phyloP scores from a whole-genome alignment of 2,329 filamentous ascomycete genomes.

The Fusarium subglutinans region DNA sequence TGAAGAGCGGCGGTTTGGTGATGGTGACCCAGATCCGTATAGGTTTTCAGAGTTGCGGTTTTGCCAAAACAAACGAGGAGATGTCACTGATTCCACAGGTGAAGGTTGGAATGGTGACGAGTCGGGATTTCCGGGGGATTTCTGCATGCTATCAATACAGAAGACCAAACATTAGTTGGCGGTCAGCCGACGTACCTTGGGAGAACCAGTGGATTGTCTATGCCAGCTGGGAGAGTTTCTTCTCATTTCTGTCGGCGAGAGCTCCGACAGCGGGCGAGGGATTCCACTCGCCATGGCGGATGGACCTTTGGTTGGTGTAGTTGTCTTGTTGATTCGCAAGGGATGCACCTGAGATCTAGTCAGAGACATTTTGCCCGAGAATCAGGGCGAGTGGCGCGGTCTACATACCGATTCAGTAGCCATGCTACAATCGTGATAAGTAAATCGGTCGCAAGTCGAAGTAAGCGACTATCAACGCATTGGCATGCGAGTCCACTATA shows the following conservation, averaged over 20 bases:
- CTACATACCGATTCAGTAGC: constrained; percentile 52
- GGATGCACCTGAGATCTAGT: constrained; percentile 70
- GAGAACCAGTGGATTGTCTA: constrained; percentile 70
- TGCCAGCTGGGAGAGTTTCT: constrained; percentile 94
- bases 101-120: constrained; percentile 89
- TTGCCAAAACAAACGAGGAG: constrained; percentile 94
- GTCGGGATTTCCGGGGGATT: constrained; percentile 75
- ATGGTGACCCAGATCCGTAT: constrained; percentile 69
- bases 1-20: constrained; percentile 83
- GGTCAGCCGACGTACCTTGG: constrained; percentile 47
- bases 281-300: constrained; percentile 69
- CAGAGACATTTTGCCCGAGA: constrained; percentile 36
- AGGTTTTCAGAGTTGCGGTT: constrained; percentile 78
- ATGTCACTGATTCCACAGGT: constrained; percentile 73
- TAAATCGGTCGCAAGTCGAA: constrained; percentile 33
- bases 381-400: constrained; percentile 25
- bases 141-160: constrained; percentile 58
- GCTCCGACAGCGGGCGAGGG: constrained; percentile 84
- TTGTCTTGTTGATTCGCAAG: constrained; percentile 80
- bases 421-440: constrained; percentile 45
- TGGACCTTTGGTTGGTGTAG: constrained; percentile 64
- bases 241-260: constrained; percentile 84
- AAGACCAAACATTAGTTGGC: constrained; percentile 13
- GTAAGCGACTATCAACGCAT: constrained; percentile 47
- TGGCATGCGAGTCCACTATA: constrained; percentile 43